Conservation (phyloP, 2,329 filamentous ascomycete genomes). For the Sporothrix brunneoviolacea region DNA sequence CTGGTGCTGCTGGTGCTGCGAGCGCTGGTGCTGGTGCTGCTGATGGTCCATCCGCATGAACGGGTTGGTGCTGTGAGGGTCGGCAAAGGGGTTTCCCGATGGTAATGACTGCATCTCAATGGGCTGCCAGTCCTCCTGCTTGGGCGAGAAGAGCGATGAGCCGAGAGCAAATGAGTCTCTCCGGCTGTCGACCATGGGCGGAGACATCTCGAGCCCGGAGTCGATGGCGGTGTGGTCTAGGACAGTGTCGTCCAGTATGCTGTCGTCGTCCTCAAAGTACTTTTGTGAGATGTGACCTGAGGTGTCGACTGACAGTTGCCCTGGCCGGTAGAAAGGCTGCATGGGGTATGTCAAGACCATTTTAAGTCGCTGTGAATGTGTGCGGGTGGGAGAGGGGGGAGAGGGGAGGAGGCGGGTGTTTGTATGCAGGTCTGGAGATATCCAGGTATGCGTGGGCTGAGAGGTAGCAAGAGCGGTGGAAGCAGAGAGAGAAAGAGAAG, state of each 20-base stretch:
- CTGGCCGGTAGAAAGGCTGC: slow-evolving; percentile 45
- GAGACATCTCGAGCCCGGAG: slow-evolving; percentile 57
- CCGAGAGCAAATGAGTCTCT: slow-evolving; percentile 57
- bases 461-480: not conserved
- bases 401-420: not conserved
- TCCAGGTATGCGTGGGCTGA: slow-evolving; percentile 3
- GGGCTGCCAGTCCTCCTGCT: slow-evolving; percentile 57
- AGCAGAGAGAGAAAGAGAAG: not conserved
- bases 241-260: slow-evolving; percentile 54
- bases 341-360: slow-evolving; percentile 49
- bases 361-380: slow-evolving; percentile 21
- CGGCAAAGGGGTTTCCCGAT: slow-evolving; percentile 58
- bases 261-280: slow-evolving; percentile 55
- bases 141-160: slow-evolving; percentile 56
- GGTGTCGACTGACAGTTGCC: slow-evolving; percentile 47
- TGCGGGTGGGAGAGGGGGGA: not conserved
- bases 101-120: slow-evolving; percentile 59
- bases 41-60: slow-evolving; percentile 58
- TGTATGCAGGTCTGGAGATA: slow-evolving; percentile 1
- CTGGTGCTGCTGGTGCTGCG: slow-evolving; percentile 35
- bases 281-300: slow-evolving; percentile 34
- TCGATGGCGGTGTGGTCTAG: slow-evolving; percentile 54
- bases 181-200: slow-evolving; percentile 55
- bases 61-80: slow-evolving; percentile 52
- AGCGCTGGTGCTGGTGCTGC: slow-evolving; percentile 30